These are phyloP conservation scores for Candida broadrunensis DNA, from an alignment of 805 yeast species.

Conservation along the genomic window DNA sequence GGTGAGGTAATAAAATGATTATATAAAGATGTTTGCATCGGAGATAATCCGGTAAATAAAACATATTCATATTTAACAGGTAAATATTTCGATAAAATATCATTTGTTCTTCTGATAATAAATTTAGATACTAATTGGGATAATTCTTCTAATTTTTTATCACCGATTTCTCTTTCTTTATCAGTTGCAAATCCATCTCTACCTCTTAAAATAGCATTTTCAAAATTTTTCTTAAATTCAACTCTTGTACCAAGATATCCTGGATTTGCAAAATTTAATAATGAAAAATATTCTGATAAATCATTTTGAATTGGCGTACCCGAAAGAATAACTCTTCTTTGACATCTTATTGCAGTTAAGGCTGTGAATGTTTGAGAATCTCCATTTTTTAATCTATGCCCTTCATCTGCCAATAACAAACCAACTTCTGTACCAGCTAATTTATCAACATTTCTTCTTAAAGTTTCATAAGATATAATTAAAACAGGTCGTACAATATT, in stretches of 20 bases:
- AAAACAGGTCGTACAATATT: slow-evolving; percentile 89
- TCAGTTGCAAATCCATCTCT: slow-evolving; percentile 90
- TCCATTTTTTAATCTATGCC: slow-evolving; percentile 56
- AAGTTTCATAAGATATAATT: slow-evolving; percentile 90
- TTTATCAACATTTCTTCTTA: slow-evolving; percentile 78
- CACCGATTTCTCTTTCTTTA: slow-evolving; percentile 67
- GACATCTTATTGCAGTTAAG: slow-evolving; percentile 76
- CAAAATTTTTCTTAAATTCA: slow-evolving; percentile 85
- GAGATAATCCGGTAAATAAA: slow-evolving; percentile 81
- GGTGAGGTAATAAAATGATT: slow-evolving; percentile 75
- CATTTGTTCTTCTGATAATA: slow-evolving; percentile 93
- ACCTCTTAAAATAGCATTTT: slow-evolving; percentile 73
- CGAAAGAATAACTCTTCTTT: slow-evolving; percentile 84
- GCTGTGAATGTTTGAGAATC: slow-evolving; percentile 91
- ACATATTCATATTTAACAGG: slow-evolving; percentile 98
- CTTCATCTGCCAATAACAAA: slow-evolving; percentile 60
- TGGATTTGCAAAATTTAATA: slow-evolving; percentile 90
- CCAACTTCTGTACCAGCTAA: slow-evolving; percentile 81
- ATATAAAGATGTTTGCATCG: slow-evolving; percentile 72
- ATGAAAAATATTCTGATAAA: slow-evolving; percentile 86
- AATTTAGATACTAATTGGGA: slow-evolving; percentile 79
- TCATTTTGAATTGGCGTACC: slow-evolving; percentile 98
- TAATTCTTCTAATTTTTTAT: slow-evolving; percentile 63
- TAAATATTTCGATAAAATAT: slow-evolving; percentile 85
- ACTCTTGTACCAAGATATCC: slow-evolving; percentile 81